A percentile compares a stretch with the other conserved stretches of the same genome.
Conservation (phyloP, 331 rosid genomes). For the Saraca asoca region DNA sequence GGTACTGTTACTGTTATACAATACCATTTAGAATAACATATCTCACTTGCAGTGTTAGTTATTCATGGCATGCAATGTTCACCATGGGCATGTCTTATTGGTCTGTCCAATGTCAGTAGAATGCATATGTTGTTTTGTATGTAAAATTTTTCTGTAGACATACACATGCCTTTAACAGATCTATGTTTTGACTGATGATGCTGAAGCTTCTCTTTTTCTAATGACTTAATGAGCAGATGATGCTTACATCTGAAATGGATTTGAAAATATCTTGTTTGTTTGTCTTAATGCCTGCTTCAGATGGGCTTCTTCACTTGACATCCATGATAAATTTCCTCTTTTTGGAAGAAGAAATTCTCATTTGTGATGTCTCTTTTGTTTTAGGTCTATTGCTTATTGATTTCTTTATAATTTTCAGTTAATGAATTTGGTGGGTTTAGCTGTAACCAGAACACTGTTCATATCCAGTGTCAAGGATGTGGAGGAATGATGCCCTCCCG, state of each 20-base stretch:
- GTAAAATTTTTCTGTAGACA: too few relatives aligned
- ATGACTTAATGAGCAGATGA: conserved; percentile 23
- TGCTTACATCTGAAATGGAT: conserved; percentile 26
- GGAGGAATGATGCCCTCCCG: conserved; percentile 98
- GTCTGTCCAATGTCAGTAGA: not conserved
- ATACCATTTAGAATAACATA: conserved; percentile 12
- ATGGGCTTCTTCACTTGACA: conserved; percentile 1
- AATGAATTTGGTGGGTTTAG: conserved; percentile 60
- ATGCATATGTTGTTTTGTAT: conserved; percentile 3
- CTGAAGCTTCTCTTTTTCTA: conserved; percentile 5
- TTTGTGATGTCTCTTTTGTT: conserved; percentile 13
- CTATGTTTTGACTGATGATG: conserved; percentile 3
- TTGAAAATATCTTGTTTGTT: not conserved
- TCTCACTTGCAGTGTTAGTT: conserved; percentile 4
- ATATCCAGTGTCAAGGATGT: conserved; percentile 88
- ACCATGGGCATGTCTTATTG: conserved; percentile 1
- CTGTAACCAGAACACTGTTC: conserved; percentile 61
- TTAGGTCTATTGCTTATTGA: conserved; percentile 21
- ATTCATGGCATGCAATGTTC: not conserved
- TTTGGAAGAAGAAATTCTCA: not conserved
- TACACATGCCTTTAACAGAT: not conserved
- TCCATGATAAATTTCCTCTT: conserved; percentile 13
- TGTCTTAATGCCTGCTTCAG: not conserved
- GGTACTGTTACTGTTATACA: conserved; percentile 49
- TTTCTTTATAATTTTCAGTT: conserved; percentile 45